phyloP scores from a whole-genome alignment of 2,329 filamentous ascomycete genomes.

The Mycosphaerelloides madeirae region DNA sequence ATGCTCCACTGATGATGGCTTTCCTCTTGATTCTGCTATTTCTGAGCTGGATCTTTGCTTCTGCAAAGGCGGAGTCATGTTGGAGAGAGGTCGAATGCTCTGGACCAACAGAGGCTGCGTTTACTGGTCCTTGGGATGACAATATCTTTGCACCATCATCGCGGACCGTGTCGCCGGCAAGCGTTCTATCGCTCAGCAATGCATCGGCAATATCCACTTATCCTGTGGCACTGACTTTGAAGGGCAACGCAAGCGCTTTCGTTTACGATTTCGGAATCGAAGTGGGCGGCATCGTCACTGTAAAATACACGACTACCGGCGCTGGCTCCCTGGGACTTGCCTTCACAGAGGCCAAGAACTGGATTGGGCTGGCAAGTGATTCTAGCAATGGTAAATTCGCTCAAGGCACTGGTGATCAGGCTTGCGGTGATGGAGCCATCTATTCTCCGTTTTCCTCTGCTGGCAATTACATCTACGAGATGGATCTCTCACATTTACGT shows the following conservation, averaged over 20 bases:
- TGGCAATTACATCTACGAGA: slow-evolving; percentile 36
- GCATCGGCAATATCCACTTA: slow-evolving; percentile 32
- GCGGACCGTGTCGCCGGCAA: slow-evolving; percentile 46
- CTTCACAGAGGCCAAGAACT: slow-evolving; percentile 41
- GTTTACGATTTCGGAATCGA: slow-evolving; percentile 58
- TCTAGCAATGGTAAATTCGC: slow-evolving; percentile 39
- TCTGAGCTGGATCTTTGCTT: no score
- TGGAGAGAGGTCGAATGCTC: slow-evolving; percentile 55
- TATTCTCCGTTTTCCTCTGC: slow-evolving; percentile 34
- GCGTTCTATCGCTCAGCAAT: slow-evolving; percentile 37
- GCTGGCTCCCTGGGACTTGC: slow-evolving; percentile 38
- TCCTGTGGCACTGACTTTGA: slow-evolving; percentile 29
- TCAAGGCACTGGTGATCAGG: slow-evolving; percentile 19
- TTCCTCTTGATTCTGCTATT: no score
- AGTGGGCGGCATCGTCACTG: slow-evolving; percentile 52
- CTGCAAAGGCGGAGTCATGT: slow-evolving; percentile 35
- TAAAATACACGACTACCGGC: slow-evolving; percentile 46
- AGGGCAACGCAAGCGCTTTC: slow-evolving; percentile 49
- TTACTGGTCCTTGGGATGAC: slow-evolving; percentile 54
- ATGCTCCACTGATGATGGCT: no score
- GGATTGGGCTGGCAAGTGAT: slow-evolving; percentile 41
- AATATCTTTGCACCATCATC: slow-evolving; percentile 55
- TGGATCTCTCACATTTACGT: slow-evolving; percentile 44
- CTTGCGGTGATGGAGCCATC: slow-evolving; percentile 42
- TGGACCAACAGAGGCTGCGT: slow-evolving; percentile 47